Conservation (phyloP, 1,284 basidiomycete genomes). For the Puccinia brachypodii region DNA sequence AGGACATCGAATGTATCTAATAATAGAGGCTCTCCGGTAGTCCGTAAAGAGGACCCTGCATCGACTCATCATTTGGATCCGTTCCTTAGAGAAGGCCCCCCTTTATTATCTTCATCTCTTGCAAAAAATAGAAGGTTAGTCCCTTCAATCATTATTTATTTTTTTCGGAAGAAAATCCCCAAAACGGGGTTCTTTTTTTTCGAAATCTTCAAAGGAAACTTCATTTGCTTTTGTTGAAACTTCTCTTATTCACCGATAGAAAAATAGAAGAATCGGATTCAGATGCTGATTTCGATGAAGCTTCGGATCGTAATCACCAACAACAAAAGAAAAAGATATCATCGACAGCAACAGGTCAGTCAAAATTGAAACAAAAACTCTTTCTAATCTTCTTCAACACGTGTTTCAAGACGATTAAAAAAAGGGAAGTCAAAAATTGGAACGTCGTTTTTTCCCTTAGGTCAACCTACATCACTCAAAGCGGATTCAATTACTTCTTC, state of each 20-base stretch:
- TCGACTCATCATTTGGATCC: neutral
- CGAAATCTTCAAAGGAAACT: too few species aligned
- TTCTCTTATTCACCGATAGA: neutral
- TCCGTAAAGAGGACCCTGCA: neutral
- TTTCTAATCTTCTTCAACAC: too few species aligned
- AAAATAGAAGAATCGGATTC: slow-evolving; percentile 6
- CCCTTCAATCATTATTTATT: neutral
- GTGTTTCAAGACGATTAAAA: too few species aligned
- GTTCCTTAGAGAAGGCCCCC: neutral
- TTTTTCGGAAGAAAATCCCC: neutral
- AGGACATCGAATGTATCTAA: too few species aligned
- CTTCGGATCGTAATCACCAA: neutral
- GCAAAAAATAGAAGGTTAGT: neutral
- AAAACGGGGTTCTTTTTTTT: too few species aligned
- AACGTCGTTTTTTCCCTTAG: too few species aligned
- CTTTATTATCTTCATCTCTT: neutral
- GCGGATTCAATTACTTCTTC: neutral
- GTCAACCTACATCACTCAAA: neutral
- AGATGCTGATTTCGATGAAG: neutral
- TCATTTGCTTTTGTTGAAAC: too few species aligned
- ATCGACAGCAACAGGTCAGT: neutral
- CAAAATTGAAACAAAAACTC: too few species aligned
- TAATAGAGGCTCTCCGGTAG: neutral
- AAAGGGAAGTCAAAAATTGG: too few species aligned
- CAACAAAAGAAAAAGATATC: neutral